phyloP scores from a whole-genome alignment of 495 filamentous ascomycete genomes.

The Hypoxylon cercidicola region DNA sequence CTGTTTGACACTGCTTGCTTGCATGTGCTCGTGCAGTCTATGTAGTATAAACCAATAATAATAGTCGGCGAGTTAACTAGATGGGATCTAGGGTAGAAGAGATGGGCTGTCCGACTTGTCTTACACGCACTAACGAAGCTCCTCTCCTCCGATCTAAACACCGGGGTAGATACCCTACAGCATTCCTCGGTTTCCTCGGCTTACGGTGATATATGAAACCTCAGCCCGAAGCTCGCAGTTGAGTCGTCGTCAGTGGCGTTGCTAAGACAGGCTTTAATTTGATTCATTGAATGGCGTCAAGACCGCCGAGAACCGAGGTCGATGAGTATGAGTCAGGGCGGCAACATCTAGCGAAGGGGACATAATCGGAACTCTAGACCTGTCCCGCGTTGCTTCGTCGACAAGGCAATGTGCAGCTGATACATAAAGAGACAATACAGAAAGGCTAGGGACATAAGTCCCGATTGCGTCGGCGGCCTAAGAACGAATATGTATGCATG shows the following conservation, averaged over 20 bases:
- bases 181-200: constrained; percentile 11
- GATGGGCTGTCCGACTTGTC: background rate
- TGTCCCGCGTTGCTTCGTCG: constrained; percentile 22
- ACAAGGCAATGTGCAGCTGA: constrained; percentile 22
- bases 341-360: constrained; percentile 40
- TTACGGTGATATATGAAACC: constrained; percentile 17
- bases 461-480: constrained; percentile 44
- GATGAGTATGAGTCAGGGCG: constrained; percentile 37
- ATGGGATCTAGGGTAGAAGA: background rate
- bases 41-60: constrained; percentile 29
- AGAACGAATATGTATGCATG: constrained; percentile 35
- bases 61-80: constrained; percentile 20
- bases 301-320: constrained; percentile 18
- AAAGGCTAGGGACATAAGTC: constrained; percentile 47
- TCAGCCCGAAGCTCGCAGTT: constrained; percentile 11
- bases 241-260: constrained; percentile 20
- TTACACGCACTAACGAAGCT: constrained; percentile 28
- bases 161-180: background rate
- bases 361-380: constrained; percentile 15
- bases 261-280: constrained; percentile 27
- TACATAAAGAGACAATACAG: constrained; percentile 31
- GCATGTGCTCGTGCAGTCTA: constrained; percentile 21
- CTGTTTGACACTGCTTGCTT: constrained; percentile 29
- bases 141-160: background rate
- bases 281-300: constrained; percentile 34